Evolutionary conservation across 106 monocot genomes (phyloP), one percentile per base, ranked within the genome.

Genomic region (Ottelia alismoides): DNA sequence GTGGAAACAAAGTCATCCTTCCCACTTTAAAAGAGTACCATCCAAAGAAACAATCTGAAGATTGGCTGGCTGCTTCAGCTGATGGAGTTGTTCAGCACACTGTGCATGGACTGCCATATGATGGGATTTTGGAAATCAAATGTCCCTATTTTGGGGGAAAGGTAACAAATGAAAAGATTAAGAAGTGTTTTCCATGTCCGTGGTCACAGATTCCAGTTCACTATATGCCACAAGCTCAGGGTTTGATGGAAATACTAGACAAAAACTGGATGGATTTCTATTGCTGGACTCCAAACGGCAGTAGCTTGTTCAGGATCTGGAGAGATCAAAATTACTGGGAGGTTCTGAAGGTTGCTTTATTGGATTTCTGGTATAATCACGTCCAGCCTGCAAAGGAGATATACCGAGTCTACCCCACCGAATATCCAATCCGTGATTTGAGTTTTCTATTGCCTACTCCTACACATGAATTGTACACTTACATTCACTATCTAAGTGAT

Each of bases 311-410:
- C 60, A 63, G 70, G 55, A n/a, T 63, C 48, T 48, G 31, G 9
- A 31, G 62, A 23, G 31, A 63, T 27, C 22, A 20, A 11, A n/a
- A 26, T 18, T 70, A 70, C 28, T 70, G 70, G 62, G 4, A 17
- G 7, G 26, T 63, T 19, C 2, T 70, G 63, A 63, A 63, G 30
- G 25, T 18, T 25, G 70, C 63, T 12, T 27, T 70, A 14, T 56
- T 30, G 21, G 70, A 70, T 63, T 70, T 70, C 49, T 70, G 70
- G 70, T 70, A 63, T 55, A 70, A 70, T 29, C 70, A 63, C 46
- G 70, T 70, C 24, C 55, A 48, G 3, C 70, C 70, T 25, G 70
- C 70, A 11, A 63, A 30, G 23, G 63, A 63, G 25, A 57, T 70
- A 19, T 40, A 49, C 10, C 18, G 48, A 10, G 50, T 6, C 22